Base-by-base conservation (phyloP, 176 grass and related monocot species). In the Eragrostis curvula region DNA sequence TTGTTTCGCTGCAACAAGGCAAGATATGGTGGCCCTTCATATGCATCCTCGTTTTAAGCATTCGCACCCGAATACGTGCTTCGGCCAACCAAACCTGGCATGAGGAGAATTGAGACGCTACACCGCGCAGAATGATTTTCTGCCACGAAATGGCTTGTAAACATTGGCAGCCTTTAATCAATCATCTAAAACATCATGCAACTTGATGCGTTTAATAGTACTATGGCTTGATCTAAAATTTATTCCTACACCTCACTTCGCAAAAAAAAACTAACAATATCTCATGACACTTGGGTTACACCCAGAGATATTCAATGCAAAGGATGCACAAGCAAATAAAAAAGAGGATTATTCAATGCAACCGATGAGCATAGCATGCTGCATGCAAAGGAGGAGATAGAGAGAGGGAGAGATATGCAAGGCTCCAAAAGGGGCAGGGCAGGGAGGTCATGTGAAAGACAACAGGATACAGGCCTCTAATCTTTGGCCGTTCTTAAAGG, bases 391-490 rank as follows among this genome's bases (percentile, higher is more conserved):
- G 71, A 67, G 66, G 58, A 65, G 40, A 21, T 44, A 74, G 72
- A 24, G 14, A 71, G 6, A 40, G 51, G 41, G 10, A 41, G 39
- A 44, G 40, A 58, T 77, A 15, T 74, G 72, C 73, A 83, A 71
- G 75, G 59, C 58, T 76, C 65, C 57, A 82, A 81, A 81, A 66
- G 65, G 21, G 46, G 9, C 20, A 17, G 39, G 46, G 57, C 44
- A 28, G 73, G 52, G 32, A 66, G 58, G 81, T 64, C 77, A 76
- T 70, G 77, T 57, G 87, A 89, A 81, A 42, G 83, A 64, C 24
- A 81, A 53, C 78, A 78, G 73, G 58, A 60, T 48, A 74, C 68
- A 63, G 48, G 40, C 41, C 74, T 78, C 74, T 83, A 79, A 88
- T 78, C 80, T 87, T 59, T 68, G 61, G 61, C 77, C 27, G 36